A percentile compares a stretch with the other conserved stretches of the same genome.
These are phyloP conservation scores for Aureobasidium subglaciale DNA, from an alignment of 2,329 filamentous ascomycete genomes.

Conservation along the genomic window DNA sequence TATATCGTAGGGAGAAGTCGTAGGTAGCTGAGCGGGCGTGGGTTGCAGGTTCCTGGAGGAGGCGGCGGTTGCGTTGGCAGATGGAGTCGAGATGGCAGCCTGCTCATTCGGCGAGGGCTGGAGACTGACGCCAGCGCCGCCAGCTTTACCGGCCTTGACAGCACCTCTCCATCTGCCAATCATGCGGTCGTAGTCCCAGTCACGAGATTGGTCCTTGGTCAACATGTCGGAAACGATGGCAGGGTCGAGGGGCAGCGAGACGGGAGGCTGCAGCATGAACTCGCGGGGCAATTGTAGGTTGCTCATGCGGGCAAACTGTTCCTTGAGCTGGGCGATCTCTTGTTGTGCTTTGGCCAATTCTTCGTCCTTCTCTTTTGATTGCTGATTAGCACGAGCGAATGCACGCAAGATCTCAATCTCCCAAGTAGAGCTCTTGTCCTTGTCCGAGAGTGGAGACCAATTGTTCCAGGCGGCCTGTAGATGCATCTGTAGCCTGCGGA, in stretches of 20 bases:
- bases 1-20: constrained; percentile 2
- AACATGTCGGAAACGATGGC: constrained; percentile 13
- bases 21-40: not conserved
- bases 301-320: constrained; percentile 28
- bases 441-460: constrained; percentile 61
- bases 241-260: constrained; percentile 12
- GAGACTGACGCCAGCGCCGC: not conserved
- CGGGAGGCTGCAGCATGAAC: constrained; percentile 21
- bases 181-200: constrained; percentile 18
- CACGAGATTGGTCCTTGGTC: constrained; percentile 15
- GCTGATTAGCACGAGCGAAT: constrained; percentile 35
- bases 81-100: not conserved
- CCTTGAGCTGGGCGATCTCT: constrained; percentile 36
- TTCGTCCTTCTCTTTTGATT: constrained; percentile 29
- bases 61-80: not conserved
- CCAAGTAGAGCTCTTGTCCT: constrained; percentile 38
- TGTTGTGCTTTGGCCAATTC: constrained; percentile 35
- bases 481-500: constrained; percentile 66
- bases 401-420: constrained; percentile 41
- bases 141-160: constrained; percentile 7
- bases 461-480: constrained; percentile 68
- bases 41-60: not conserved
- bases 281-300: constrained; percentile 29
- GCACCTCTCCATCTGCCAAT: constrained; percentile 18
- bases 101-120: not conserved